A percentile compares a stretch with the other conserved stretches of the same genome.
These are phyloP conservation scores for Malassezia vespertilionis DNA, from an alignment of 1,284 basidiomycete species.

Conservation along the genomic window DNA sequence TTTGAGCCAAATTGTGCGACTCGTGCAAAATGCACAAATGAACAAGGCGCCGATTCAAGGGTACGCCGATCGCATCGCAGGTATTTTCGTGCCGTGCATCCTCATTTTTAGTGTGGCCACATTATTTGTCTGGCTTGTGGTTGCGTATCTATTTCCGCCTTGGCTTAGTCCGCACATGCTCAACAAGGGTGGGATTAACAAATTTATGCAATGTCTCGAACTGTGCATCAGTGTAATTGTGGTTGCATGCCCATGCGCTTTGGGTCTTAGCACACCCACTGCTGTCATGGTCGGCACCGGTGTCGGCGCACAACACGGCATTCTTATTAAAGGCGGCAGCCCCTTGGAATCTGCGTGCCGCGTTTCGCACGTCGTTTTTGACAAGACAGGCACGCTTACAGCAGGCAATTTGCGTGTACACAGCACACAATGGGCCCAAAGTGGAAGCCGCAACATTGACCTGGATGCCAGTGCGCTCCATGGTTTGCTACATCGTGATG, in stretches of 20 bases:
- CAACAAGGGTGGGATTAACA: conserved; percentile 67
- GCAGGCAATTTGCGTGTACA: conserved; percentile 52
- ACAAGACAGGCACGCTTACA: conserved; percentile 97
- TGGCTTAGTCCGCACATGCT: conserved; percentile 66
- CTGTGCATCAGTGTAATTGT: conserved; percentile 97
- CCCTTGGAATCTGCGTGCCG: conserved; percentile 81
- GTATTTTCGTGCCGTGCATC: conserved; percentile 86
- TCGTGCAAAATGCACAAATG: conserved; percentile 96
- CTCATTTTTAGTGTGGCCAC: conserved; percentile 71
- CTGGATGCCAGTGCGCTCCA: conserved; percentile 20
- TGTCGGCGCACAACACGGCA: conserved; percentile 89
- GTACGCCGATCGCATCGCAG: conserved; percentile 87
- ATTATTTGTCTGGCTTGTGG: conserved; percentile 71
- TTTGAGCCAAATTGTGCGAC: conserved; percentile 84
- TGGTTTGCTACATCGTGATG: conserved; percentile 37
- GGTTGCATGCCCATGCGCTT: conserved; percentile 93
- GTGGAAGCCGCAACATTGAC: background rate
- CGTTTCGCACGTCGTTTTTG: conserved; percentile 72
- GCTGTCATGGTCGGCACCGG: conserved; percentile 99
- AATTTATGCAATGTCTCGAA: conserved; percentile 83
- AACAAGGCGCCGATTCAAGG: conserved; percentile 95
- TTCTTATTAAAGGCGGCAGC: conserved; percentile 90
- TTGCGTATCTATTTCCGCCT: conserved; percentile 57
- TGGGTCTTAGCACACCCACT: conserved; percentile 90
- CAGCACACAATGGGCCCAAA: background rate